Evolutionary conservation across 2,329 filamentous ascomycete genomes (phyloP), one percentile per base, ranked within the genome.

Genomic region (Aspergillus piperis): DNA sequence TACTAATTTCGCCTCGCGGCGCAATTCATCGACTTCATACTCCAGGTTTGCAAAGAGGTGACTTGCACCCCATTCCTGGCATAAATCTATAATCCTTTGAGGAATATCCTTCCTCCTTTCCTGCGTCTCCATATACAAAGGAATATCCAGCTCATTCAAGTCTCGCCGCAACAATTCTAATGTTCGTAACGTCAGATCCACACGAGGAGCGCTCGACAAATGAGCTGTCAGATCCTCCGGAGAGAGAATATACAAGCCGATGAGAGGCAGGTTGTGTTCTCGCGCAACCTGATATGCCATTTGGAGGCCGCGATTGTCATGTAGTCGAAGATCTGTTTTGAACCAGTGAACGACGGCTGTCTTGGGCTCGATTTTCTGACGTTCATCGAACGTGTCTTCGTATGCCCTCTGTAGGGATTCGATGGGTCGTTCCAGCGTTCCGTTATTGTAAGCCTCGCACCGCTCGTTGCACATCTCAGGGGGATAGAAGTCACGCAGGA

Each of bases 1-100:
- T 1, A 91, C 82, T 69, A 96, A 77, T 27, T 80, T 81, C 1
- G 87, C 86, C 68, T 97, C 93, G 5, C 92, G 83, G 47, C 92
- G 82, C 60, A 96, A 77, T 77, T 96, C 93, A 71, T 97, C 93
- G 0, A 96, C 91, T 73, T 96, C 93, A 69, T 96, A 96, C 73
- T 96, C 92, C 59, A 92, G 86, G 71, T 96, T 96, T 51, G 90
- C 87, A 69, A 87, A 96, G 2, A 96, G 65, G 68, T 95, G 90
- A 52, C 82, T 88, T 0, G 86, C 89, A 0, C 85, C 85, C 92
- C 91, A 96, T 62, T 86, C 79, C 30, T 85, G 78, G 72, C 90
- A 85, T 42, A 93, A 78, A 54, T 88, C 83, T 2, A 90, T 67
- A 8, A 96, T 80, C 3, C 87, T 81, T 1, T 73, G 74, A 0